Base-by-base conservation (phyloP, 768 basidiomycete species). In the Gymnopilus junonius region DNA sequence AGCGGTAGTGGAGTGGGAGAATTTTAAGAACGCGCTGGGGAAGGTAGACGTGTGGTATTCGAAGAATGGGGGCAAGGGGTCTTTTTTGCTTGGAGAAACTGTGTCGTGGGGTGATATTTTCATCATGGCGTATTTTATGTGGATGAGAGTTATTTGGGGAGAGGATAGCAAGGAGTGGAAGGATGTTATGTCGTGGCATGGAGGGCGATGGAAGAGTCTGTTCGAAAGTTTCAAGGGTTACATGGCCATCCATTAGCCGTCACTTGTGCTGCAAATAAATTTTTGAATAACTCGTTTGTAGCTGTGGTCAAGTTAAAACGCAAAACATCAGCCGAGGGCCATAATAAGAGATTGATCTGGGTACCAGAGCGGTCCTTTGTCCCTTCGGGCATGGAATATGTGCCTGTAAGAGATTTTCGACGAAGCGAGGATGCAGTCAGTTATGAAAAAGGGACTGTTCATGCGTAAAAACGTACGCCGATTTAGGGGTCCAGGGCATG, bases 121-220 rank as follows among this genome's bases (percentile, higher is more conserved):
- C 15, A 29, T 55, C 4, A 32, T 35, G 39, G 35, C 37, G 3
- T 39, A 40, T 32, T 55, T 55, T 17, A 14, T 35, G 12, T 55
- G 34, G 34, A 37, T 40, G 35, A 55, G 29, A 14, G 23, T 40
- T 4, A 27, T 55, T 32, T 61, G 34, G 35, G 54, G 54, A 4
- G 54, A 55, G 21, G 8, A 39, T 10, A 55, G 54, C n/a, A 14
- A 8, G 37, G 34, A 55, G 25, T 55, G 54, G 54, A 55, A 17
- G 37, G 54, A 55, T 27, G 39, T 55, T 2, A 55, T 55, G 54
- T 55, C 54, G 23, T 55, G 54, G 54, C 37, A 55, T 29, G 54
- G 48, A 70, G 57, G 74, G 72, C 42, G 72, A 71, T 66, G 71
- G 71, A 71, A 7, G 20, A 4, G 8, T 3, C 14, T 55, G 14